Evolutionary conservation across 2,329 filamentous ascomycete species (phyloP).

Genomic region (Fusarium tuaranense): DNA sequence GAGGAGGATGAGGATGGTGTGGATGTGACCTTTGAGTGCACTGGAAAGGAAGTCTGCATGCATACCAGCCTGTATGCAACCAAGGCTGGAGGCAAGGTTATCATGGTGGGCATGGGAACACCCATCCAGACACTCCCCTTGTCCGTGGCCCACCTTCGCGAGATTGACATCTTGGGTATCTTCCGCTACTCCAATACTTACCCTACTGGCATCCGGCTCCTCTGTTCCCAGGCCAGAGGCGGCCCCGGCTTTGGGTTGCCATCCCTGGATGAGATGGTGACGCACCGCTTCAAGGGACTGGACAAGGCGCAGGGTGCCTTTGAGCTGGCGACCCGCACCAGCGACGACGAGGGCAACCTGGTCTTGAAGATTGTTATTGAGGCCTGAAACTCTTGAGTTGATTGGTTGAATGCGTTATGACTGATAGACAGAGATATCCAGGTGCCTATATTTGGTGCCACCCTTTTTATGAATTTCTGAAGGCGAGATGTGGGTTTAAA

Average conservation of each 20-base stretch:
- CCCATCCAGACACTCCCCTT: conserved; percentile 81
- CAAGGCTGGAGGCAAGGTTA: conserved; percentile 75
- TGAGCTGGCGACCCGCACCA: conserved; percentile 75
- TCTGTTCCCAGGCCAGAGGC: conserved; percentile 59
- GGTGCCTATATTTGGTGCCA: neutral
- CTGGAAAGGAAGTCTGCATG: conserved; percentile 80
- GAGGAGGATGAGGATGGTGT: conserved; percentile 75
- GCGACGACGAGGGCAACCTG: conserved; percentile 74
- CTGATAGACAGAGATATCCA: conserved; percentile 38
- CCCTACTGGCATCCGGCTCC: conserved; percentile 73
- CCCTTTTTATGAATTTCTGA: neutral
- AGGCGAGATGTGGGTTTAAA: conserved; percentile 3
- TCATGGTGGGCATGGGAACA: conserved; percentile 85
- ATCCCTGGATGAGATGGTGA: conserved; percentile 77
- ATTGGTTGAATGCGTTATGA: conserved; percentile 22
- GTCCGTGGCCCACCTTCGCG: conserved; percentile 77
- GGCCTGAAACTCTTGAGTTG: conserved; percentile 49
- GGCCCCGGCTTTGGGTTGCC: conserved; percentile 63
- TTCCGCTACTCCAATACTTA: conserved; percentile 85
- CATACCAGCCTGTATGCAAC: conserved; percentile 81
- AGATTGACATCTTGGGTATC: conserved; percentile 82
- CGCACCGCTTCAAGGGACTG: conserved; percentile 76
- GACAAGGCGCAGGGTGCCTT: conserved; percentile 73
- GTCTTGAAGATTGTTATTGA: conserved; percentile 80
- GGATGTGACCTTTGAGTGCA: conserved; percentile 81